phyloP scores from a whole-genome alignment of 1,284 basidiomycete genomes.

The Trichosporon sp. region DNA sequence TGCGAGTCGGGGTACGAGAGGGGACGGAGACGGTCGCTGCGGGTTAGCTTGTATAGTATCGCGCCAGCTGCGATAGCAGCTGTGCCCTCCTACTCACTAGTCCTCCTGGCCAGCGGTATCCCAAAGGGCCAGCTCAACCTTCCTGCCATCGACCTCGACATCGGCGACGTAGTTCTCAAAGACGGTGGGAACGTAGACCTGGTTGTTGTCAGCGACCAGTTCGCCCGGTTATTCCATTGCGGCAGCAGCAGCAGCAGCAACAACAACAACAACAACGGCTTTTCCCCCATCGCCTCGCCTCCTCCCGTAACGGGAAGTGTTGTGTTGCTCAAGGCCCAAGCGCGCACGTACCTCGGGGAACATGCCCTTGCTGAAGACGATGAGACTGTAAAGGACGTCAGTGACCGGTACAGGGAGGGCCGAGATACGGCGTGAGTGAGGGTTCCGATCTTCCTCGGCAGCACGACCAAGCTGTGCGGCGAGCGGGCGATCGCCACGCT shows the following conservation, averaged over 20 bases:
- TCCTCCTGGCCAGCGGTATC: slow-evolving; percentile 91
- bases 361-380: slow-evolving; percentile 67
- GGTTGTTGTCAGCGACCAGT: slow-evolving; percentile 15
- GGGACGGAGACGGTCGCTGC: slow-evolving; percentile 73
- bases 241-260: slow-evolving; percentile 2
- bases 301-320: no score
- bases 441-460: neutral
- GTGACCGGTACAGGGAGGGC: neutral
- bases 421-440: slow-evolving; percentile 2
- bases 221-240: neutral
- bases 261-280: no score
- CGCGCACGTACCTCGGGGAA: slow-evolving; percentile 72
- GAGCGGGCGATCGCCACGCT: no score
- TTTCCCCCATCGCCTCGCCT: no score
- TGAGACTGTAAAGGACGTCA: slow-evolving; percentile 35
- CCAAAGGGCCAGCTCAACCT: slow-evolving; percentile 88
- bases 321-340: neutral
- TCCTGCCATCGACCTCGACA: slow-evolving; percentile 83
- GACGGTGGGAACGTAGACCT: slow-evolving; percentile 90
- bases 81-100: no score
- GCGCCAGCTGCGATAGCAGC: no score
- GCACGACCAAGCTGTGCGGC: neutral
- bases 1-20: slow-evolving; percentile 87
- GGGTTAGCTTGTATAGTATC: no score
- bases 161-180: slow-evolving; percentile 82